Percentiles rank a stretch among this genome's conserved stretches.
phyloP scores from a whole-genome alignment of 1,284 basidiomycete genomes.

The Cerioporus squamosus region DNA sequence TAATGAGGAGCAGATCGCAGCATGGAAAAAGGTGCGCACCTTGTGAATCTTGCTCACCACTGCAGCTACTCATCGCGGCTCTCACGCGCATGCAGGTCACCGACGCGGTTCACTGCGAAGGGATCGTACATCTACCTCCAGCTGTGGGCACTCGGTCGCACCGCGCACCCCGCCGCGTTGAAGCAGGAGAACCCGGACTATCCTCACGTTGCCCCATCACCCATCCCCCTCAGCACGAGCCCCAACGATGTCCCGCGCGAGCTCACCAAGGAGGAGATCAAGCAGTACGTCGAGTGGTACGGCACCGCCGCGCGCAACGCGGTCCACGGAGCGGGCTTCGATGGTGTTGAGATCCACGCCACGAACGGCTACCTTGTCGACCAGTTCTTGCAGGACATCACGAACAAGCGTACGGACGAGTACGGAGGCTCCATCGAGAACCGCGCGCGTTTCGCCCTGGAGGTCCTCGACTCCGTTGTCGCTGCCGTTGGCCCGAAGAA shows the following conservation, averaged over 20 bases:
- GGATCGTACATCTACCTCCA: constrained; percentile 41
- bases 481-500: constrained; percentile 41
- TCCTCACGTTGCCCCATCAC: constrained; percentile 42
- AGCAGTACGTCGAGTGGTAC: neutral
- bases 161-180: constrained; percentile 26
- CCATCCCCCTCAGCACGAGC: constrained; percentile 42
- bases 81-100: constrained; percentile 30
- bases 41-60: neutral
- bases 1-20: constrained; percentile 44
- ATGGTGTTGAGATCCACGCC: constrained; percentile 41
- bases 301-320: neutral
- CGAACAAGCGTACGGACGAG: constrained; percentile 58
- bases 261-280: constrained; percentile 29
- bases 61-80: too few species aligned
- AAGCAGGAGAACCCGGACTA: constrained; percentile 12
- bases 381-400: constrained; percentile 44
- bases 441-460: constrained; percentile 37
- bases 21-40: constrained; percentile 46
- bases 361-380: constrained; percentile 44
- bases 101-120: constrained; percentile 27
- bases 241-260: constrained; percentile 42
- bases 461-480: constrained; percentile 38
- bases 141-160: constrained; percentile 3
- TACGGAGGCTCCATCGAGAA: constrained; percentile 63
- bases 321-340: constrained; percentile 17